Evolutionary conservation across 805 yeast genomes (phyloP).

Genomic region (Nakazawaea molendinolei): DNA sequence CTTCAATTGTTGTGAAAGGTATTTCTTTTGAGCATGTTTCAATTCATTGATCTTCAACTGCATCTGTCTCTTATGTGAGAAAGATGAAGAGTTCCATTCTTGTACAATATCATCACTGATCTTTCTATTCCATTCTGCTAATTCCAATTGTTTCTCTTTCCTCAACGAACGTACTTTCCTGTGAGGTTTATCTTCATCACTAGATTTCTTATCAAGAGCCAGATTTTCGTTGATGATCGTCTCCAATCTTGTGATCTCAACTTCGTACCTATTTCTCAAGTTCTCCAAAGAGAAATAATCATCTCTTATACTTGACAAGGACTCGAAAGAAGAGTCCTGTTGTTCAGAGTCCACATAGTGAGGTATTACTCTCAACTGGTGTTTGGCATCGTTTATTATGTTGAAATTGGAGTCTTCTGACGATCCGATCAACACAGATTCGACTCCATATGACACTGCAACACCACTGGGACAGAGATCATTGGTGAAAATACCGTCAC

Average conservation of each 20-base stretch:
- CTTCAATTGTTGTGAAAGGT: slow-evolving; percentile 1
- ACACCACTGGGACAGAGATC: slow-evolving; percentile 10
- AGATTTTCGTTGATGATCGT: background rate
- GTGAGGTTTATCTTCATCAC: slow-evolving; percentile 7
- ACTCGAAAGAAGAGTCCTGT: background rate
- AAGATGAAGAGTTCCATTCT: slow-evolving; percentile 1
- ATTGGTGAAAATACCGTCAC: slow-evolving; percentile 14
- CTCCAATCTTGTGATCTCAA: slow-evolving; percentile 8
- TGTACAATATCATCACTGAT: background rate
- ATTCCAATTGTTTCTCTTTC: slow-evolving; percentile 9
- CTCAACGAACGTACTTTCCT: background rate
- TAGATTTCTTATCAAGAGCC: background rate
- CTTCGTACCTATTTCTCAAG: slow-evolving; percentile 9
- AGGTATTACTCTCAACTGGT: slow-evolving; percentile 11
- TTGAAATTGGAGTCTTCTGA: background rate
- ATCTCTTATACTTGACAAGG: background rate
- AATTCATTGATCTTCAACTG: slow-evolving; percentile 5
- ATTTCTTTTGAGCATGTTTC: slow-evolving; percentile 5
- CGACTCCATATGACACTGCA: slow-evolving; percentile 10
- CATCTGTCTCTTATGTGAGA: background rate
- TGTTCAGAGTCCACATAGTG: slow-evolving; percentile 3
- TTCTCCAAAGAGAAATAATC: slow-evolving; percentile 8
- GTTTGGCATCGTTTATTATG: slow-evolving; percentile 9
- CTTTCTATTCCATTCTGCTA: slow-evolving; percentile 2
- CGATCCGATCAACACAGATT: slow-evolving; percentile 12